Base-by-base conservation (phyloP, 108 stramenopile genomes). In the Bacterosira constricta region DNA sequence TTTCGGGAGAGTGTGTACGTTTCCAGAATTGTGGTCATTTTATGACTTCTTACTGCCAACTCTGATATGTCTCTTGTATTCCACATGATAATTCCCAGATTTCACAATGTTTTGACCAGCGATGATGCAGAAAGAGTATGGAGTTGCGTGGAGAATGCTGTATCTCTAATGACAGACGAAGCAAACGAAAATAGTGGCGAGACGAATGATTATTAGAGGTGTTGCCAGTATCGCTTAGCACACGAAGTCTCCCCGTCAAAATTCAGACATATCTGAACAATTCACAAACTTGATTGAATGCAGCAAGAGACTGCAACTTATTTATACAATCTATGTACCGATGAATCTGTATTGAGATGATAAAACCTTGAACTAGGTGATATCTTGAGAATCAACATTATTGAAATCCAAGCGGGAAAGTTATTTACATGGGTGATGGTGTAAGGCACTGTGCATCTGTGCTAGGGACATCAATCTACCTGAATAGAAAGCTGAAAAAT, bases 71-170 rank as follows among this genome's bases (percentile, higher is more conserved):
- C 17, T 13, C 26, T 38, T 13, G 12, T 41, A 30, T 12, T 41
- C 36, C 13, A 38, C 17, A 46, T 63, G 45, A 34, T 9, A 34
- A 15, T 31, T 53, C n/a, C 20, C 27, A 72, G 71, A 4, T 72
- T 72, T 63, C 71, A 72, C 52, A 63, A 72, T 42, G 56, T 91
- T 39, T 52, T 87, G 0, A 78, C 76, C 1, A 73, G 84, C 59
- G 81, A 85, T 44, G 90, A 91, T 66, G 77, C 68, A 1, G 90
- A 85, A 61, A 77, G 90, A 51, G 88, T 91, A 11, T 91, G 90
- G 90, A 56, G 39, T 2, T 73, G 85, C 53, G 65, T 91, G 2
- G 86, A 79, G 49, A 84, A 89, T 71, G 90, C 85, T 2, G 70
- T 89, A 15, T 20, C 52, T 26, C 23, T 73, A 4, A 89, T 89